Percentiles rank a stretch among this genome's conserved stretches.
Conservation (phyloP, 805 yeast genomes). For the Pichia deserticola region DNA sequence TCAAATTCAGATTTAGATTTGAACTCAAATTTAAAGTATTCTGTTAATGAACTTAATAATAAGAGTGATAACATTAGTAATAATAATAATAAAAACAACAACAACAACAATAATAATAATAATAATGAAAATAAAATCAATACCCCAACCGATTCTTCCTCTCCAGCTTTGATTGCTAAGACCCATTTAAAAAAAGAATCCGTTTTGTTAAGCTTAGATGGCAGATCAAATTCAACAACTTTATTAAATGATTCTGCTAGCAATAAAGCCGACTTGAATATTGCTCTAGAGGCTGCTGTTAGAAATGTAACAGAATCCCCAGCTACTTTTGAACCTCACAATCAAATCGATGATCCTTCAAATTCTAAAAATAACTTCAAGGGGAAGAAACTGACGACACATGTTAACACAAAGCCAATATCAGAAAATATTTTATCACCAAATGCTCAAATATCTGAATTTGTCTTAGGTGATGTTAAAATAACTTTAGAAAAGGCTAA, state of each 20-base stretch:
- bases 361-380: not conserved
- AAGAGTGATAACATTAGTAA: too few relatives aligned
- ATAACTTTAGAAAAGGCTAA: conserved; percentile 62
- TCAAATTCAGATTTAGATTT: not conserved
- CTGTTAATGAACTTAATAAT: too few relatives aligned
- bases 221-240: conserved; percentile 25
- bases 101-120: too few relatives aligned
- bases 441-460: conserved; percentile 43
- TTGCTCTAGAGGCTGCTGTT: conserved; percentile 35
- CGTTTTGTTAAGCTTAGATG: conserved; percentile 29
- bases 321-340: conserved; percentile 10
- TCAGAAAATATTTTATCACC: conserved; percentile 16
- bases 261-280: conserved; percentile 34
- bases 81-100: too few relatives aligned
- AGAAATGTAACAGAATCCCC: conserved; percentile 30
- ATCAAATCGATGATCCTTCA: not conserved
- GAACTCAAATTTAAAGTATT: not conserved
- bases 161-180: conserved; percentile 26
- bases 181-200: conserved; percentile 41
- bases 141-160: not conserved
- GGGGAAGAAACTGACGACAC: conserved; percentile 11
- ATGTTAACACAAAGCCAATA: conserved; percentile 13
- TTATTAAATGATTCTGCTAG: conserved; percentile 38
- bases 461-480: conserved; percentile 67
- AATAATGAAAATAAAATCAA: too few relatives aligned